Percentiles rank a stretch among this genome's conserved stretches.
Evolutionary conservation across 2,329 filamentous ascomycete genomes (phyloP).

Genomic region (Phialemoniopsis sp.): DNA sequence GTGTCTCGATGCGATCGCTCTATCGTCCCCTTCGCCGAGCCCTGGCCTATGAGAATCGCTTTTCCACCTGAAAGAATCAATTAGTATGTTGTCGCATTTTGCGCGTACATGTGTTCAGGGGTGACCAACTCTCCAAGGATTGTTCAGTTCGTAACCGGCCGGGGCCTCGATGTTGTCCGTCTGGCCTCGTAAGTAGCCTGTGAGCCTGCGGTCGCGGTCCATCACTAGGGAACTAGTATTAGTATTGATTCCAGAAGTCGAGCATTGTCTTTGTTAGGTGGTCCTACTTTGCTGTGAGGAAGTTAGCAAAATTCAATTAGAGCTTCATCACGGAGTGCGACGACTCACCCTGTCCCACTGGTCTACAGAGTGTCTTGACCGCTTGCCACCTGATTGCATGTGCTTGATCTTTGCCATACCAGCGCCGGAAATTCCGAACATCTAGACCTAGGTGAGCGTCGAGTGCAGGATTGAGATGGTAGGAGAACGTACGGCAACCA

Average conservation of each 20-base stretch:
- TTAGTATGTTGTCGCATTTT: no score
- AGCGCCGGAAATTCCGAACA: constrained; percentile 58
- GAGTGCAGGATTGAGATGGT: constrained; percentile 4
- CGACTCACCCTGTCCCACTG: constrained; percentile 57
- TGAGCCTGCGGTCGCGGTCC: constrained; percentile 59
- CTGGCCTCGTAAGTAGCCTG: constrained; percentile 55
- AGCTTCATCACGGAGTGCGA: background rate
- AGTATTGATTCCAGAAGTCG: background rate
- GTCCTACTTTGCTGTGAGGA: constrained; percentile 48
- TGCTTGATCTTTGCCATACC: constrained; percentile 53
- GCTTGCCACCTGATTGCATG: constrained; percentile 57
- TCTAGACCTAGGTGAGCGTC: constrained; percentile 32
- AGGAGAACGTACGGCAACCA: constrained; percentile 47
- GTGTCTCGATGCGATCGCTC: background rate
- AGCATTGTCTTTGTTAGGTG: background rate
- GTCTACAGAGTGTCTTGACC: constrained; percentile 55
- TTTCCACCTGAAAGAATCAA: constrained; percentile 40
- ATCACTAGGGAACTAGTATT: constrained; percentile 46
- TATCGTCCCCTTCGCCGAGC: no score
- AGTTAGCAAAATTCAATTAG: constrained; percentile 18
- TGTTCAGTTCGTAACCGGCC: constrained; percentile 57
- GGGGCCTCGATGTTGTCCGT: constrained; percentile 51
- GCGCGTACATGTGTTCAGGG: constrained; percentile 1
- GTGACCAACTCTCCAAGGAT: constrained; percentile 56
- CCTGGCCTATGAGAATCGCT: constrained; percentile 38